phyloP scores from a whole-genome alignment of 2,329 filamentous ascomycete genomes.

The Fusarium coffeatum region DNA sequence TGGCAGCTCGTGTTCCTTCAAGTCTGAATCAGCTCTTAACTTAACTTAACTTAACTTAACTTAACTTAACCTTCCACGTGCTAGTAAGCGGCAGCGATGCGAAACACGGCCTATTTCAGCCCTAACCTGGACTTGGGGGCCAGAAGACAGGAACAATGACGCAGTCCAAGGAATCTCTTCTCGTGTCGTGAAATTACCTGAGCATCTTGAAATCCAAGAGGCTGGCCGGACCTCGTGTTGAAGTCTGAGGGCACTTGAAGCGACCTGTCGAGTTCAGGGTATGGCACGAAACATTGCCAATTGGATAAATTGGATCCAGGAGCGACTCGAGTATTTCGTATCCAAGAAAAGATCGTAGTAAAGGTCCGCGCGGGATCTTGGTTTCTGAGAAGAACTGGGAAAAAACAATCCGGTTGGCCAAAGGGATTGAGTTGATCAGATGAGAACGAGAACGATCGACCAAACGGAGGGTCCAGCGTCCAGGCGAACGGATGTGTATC shows the following conservation, averaged over 20 bases:
- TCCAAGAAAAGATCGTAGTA: constrained; percentile 29
- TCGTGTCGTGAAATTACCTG: constrained; percentile 33
- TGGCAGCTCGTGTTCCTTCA: constrained; percentile 38
- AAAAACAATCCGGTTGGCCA: not conserved
- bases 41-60: not conserved
- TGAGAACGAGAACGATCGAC: not conserved
- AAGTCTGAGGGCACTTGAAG: not conserved
- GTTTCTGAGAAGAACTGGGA: not conserved
- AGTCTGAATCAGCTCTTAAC: constrained; percentile 6
- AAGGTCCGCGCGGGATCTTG: not conserved
- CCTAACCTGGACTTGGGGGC: constrained; percentile 21
- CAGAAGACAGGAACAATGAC: constrained; percentile 15
- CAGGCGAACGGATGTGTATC: not conserved
- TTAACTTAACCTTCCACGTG: constrained; percentile 28
- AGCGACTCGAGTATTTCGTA: constrained; percentile 11
- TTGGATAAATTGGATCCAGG: constrained; percentile 22
- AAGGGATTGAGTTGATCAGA: not conserved
- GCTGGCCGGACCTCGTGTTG: constrained; percentile 36
- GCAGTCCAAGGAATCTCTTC: constrained; percentile 12
- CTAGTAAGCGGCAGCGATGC: constrained; percentile 21
- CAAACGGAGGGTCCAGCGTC: not conserved
- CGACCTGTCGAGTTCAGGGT: constrained; percentile 20
- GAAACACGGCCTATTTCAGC: constrained; percentile 32
- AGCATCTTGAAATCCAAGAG: constrained; percentile 7
- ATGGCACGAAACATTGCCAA: constrained; percentile 7